Percentiles rank a stretch among this genome's conserved stretches.
These are phyloP conservation scores for Trichoderma parareesei DNA, from an alignment of 495 filamentous ascomycete species.

Conservation along the genomic window DNA sequence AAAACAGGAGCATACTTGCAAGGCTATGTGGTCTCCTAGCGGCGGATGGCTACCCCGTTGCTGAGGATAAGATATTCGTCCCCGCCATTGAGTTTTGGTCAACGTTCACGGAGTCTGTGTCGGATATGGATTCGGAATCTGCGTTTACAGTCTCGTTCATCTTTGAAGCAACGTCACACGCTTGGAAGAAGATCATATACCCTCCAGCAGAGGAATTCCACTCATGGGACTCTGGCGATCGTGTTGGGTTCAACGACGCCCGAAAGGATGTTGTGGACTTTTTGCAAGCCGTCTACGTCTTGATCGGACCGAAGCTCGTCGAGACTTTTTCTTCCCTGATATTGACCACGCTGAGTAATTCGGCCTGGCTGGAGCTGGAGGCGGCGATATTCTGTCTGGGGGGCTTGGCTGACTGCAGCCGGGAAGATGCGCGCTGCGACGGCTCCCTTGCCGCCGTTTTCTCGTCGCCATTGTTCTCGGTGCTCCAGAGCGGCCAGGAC, in stretches of 20 bases:
- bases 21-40: slow-evolving; percentile 56
- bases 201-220: slow-evolving; percentile 41
- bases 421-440: slow-evolving; percentile 59
- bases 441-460: slow-evolving; percentile 63
- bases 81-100: slow-evolving; percentile 82
- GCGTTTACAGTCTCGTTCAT: slow-evolving; percentile 33
- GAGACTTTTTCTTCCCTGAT: slow-evolving; percentile 60
- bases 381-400: slow-evolving; percentile 72
- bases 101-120: slow-evolving; percentile 51
- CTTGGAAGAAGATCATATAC: slow-evolving; percentile 55
- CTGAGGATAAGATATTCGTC: slow-evolving; percentile 69
- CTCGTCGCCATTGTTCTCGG: slow-evolving; percentile 50
- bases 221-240: slow-evolving; percentile 66
- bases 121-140: slow-evolving; percentile 27
- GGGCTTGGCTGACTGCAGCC: slow-evolving; percentile 63
- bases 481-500: slow-evolving; percentile 45
- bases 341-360: slow-evolving; percentile 45
- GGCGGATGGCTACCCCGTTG: slow-evolving; percentile 63
- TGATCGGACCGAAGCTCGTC: slow-evolving; percentile 61
- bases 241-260: slow-evolving; percentile 64
- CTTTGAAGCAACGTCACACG: slow-evolving; percentile 49
- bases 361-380: slow-evolving; percentile 71
- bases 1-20: slow-evolving; percentile 39
- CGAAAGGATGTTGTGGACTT: slow-evolving; percentile 77
- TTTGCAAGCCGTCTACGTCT: slow-evolving; percentile 63